Evolutionary conservation across 2,329 filamentous ascomycete species (phyloP), one percentile per base, ranked within the genome.

Genomic region (Pseudogymnoascus sp.): DNA sequence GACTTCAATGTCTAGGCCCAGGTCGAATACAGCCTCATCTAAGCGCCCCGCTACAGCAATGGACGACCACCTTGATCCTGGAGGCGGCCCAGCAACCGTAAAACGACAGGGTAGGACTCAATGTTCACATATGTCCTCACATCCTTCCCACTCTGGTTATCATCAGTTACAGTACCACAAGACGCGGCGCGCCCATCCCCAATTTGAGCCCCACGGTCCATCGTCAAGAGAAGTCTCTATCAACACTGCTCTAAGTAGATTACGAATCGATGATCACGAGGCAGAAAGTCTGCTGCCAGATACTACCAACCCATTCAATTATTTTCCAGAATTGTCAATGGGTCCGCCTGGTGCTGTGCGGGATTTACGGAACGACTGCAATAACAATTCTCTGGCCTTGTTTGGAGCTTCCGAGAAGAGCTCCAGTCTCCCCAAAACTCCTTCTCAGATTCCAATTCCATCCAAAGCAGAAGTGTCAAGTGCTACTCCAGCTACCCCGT

Each of bases 61-160:
- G 74, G 60, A 73, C 61, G 61, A 68, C 71, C 63, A 73, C 65
- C 65, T 71, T 70, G 38, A 65, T 71, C 69, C 78, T 70, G 63
- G 69, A 47, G 68, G 69, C 61, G 64, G 62, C 21, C 64, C 37
- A 63, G 64, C 65, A 28, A 64, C 63, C 63, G 76, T 75, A 65
- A 81, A 79, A 73, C 73, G 78, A 74, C 81, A 82, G 76, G 79
- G 82, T 84, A 83, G 73, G 78, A 60, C 69, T 67, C 70, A 69
- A 69, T 70, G 67, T 73, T 74, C 66, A 63, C 71, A 68, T 68
- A 67, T 66, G 65, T 68, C 67, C 67, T 68, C 65, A 61, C 64
- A 69, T 64, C 64, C 61, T 63, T 66, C 62, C 66, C 65, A 59
- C 62, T 35, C n/a, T 56, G 50, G 50, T 10, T 11, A 50, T 23